phyloP scores from a whole-genome alignment of 768 basidiomycete genomes.

The Kwoniella dendrophila region DNA sequence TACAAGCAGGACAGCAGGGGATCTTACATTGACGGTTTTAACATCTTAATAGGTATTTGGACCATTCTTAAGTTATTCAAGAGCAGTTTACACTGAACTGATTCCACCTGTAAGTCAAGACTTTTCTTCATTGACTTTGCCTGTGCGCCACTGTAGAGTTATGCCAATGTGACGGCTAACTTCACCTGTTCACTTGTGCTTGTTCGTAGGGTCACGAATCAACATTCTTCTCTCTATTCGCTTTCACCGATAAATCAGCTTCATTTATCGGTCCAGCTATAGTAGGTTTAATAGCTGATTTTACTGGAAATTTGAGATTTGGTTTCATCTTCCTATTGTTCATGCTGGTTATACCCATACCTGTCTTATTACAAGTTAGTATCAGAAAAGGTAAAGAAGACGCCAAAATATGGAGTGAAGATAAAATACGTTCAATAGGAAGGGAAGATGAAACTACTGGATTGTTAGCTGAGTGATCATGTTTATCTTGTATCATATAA shows the following conservation, averaged over 20 bases:
- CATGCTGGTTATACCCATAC: slow-evolving; percentile 80
- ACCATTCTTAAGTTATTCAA: slow-evolving; percentile 85
- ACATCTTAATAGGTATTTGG: slow-evolving; percentile 67
- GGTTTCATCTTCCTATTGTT: slow-evolving; percentile 82
- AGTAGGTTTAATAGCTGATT: slow-evolving; percentile 83
- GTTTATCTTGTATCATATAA: too few species aligned
- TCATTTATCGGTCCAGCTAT: slow-evolving; percentile 89
- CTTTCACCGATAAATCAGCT: slow-evolving; percentile 82
- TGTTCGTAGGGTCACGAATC: slow-evolving; percentile 71
- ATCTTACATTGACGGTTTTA: slow-evolving; percentile 56
- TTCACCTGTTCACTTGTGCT: too few species aligned
- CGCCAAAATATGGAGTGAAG: slow-evolving; percentile 55
- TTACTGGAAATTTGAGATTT: slow-evolving; percentile 87
- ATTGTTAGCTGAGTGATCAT: background rate
- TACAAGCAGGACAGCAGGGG: background rate
- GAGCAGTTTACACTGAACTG: slow-evolving; percentile 83
- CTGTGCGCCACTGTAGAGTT: too few species aligned
- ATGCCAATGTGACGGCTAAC: too few species aligned
- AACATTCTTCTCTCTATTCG: slow-evolving; percentile 80
- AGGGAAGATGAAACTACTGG: slow-evolving; percentile 5
- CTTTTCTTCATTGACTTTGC: background rate
- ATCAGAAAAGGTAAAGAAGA: slow-evolving; percentile 67
- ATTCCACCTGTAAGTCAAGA: slow-evolving; percentile 64
- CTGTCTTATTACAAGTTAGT: slow-evolving; percentile 71
- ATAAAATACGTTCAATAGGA: background rate